Conservation (phyloP, 345 rosid genomes). For the Tarenaya hassleriana region DNA sequence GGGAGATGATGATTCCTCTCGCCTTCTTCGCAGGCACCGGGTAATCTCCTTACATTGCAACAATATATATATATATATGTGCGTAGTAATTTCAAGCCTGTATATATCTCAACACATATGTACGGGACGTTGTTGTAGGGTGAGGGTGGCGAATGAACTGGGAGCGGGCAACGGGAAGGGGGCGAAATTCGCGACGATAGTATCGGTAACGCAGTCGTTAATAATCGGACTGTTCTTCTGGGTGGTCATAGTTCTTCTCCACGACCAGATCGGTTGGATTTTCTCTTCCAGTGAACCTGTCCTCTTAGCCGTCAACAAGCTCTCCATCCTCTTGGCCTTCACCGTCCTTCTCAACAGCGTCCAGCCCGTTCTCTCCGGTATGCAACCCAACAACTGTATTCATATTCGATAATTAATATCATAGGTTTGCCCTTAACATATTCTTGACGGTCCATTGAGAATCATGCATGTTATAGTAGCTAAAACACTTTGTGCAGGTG, state of each 20-base stretch:
- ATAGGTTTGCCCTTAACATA: background rate
- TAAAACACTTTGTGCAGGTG: conserved; percentile 36
- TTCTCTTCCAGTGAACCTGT: conserved; percentile 46
- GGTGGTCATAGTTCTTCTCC: conserved; percentile 37
- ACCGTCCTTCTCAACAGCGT: conserved; percentile 69
- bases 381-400: background rate
- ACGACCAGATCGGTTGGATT: conserved; percentile 47
- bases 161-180: conserved; percentile 56
- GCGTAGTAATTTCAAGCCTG: background rate
- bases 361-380: conserved; percentile 81
- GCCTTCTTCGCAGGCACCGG: conserved; percentile 74
- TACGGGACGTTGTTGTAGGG: too few species aligned
- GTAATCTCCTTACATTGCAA: conserved; percentile 20
- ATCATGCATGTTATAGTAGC: background rate
- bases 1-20: conserved; percentile 73
- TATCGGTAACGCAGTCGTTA: conserved; percentile 41
- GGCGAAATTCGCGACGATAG: conserved; percentile 46
- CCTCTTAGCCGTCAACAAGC: conserved; percentile 46
- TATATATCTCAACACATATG: too few species aligned
- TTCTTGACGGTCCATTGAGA: too few species aligned
- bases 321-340: conserved; percentile 62
- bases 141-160: conserved; percentile 75
- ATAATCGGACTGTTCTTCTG: conserved; percentile 43
- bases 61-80: background rate
- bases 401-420: background rate